Evolutionary conservation across 2,329 filamentous ascomycete species (phyloP).

Genomic region (Davidsoniella virescens): DNA sequence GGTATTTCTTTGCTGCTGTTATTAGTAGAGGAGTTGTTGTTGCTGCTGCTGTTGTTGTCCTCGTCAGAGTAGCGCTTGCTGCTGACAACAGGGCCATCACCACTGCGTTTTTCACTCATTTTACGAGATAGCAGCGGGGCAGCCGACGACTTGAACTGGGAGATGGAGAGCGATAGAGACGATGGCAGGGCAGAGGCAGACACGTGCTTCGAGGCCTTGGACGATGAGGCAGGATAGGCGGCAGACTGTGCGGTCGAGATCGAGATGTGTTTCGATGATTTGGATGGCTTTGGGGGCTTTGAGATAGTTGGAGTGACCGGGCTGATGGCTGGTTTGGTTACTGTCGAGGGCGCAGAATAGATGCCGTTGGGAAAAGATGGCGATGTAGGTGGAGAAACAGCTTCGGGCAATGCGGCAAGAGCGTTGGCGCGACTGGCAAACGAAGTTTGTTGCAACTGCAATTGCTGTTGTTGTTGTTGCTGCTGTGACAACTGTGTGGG

Average conservation of each 20-base stretch:
- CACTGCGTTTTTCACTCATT: conserved; percentile 26
- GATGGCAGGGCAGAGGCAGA: conserved; percentile 40
- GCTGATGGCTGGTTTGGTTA: background rate
- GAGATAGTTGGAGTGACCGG: background rate
- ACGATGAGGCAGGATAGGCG: conserved; percentile 29
- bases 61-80: conserved; percentile 72
- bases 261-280: conserved; percentile 1
- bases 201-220: conserved; percentile 27
- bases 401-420: conserved; percentile 11
- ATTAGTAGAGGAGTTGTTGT: too few species aligned
- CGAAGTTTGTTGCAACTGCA: conserved; percentile 3
- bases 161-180: conserved; percentile 40
- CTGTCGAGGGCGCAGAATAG: background rate
- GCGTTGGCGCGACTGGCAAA: conserved; percentile 12
- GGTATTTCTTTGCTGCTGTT: background rate
- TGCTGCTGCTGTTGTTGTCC: conserved; percentile 24
- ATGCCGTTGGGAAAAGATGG: background rate
- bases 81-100: conserved; percentile 32
- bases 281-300: background rate
- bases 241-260: background rate
- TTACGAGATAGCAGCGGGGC: conserved; percentile 36
- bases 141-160: conserved; percentile 9
- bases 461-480: conserved; percentile 1
- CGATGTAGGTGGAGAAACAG: conserved; percentile 8
- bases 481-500: conserved; percentile 2